Base-by-base conservation (phyloP, 2,329 filamentous ascomycete species). In the Aspergillus neoniger region DNA sequence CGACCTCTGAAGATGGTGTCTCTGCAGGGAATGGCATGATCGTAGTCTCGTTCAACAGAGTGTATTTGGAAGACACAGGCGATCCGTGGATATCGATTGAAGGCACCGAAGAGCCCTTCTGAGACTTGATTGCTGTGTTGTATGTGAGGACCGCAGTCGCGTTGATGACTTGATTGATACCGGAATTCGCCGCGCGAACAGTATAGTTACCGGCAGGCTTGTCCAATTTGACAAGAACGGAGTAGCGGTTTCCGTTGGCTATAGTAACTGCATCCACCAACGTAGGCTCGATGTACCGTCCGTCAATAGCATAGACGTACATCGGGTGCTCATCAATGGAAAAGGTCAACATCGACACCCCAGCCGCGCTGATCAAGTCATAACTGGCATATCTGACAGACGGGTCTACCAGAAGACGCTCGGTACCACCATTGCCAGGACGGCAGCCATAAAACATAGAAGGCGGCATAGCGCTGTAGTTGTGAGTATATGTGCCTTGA, bases 161-260 rank as follows among this genome's bases (percentile, higher is more conserved):
- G 15, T 77, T 75, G 28, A 88, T 74, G 54, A 87, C 79, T 69
- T 88, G 86, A 12, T 81, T 80, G 5, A 80, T 71, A 17, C 76
- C 77, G 2, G 73, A 71, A 15, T 82, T 79, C 14, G 81, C 80
- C 25, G 83, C 73, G 2, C 86, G 84, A 23, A 87, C 81, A 10
- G 80, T 80, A 69, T 84, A 87, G 58, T 81, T 74, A 0, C 81
- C 82, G 1, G 78, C 67, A 2, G 67, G 69, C 48, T 80, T 78
- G 52, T 80, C 72, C 7, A 85, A 72, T 64, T 74, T 70, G n/a
- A 79, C 67, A 10, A 79, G 57, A 32, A 76, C 69, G 0, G 77
- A 76, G 51, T 75, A 71, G 15, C 77, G 70, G 21, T 71, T 69
- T 2, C 77, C 77, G 32, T 69, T 69, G 38, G 59, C 54, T 47